A percentile compares a stretch with the other conserved stretches of the same genome.
Evolutionary conservation across 371 early-diverging fungal genomes (phyloP).

Genomic region (Lichtheimia ramosa): DNA sequence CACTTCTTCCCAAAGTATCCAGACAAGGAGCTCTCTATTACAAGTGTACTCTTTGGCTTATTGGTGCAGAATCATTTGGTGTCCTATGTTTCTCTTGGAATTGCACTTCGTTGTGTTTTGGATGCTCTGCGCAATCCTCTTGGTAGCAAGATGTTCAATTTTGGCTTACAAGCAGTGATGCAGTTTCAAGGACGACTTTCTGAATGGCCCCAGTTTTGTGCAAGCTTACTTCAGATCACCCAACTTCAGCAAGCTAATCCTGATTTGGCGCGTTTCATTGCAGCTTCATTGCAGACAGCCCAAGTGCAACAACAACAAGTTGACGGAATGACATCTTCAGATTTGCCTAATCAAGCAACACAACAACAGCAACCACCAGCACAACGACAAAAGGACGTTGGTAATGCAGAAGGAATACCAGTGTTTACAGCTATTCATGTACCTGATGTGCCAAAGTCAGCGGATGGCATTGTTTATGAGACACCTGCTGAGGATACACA

Average conservation of each 20-base stretch:
- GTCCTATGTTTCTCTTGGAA: constrained; percentile 72
- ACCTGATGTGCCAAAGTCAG: constrained; percentile 23
- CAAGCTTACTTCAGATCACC: constrained; percentile 77
- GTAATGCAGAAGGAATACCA: not conserved
- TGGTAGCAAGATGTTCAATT: constrained; percentile 84
- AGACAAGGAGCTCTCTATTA: constrained; percentile 85
- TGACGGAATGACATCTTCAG: not conserved
- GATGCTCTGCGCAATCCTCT: constrained; percentile 82
- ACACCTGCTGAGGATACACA: constrained; percentile 74
- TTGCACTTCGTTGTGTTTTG: constrained; percentile 84
- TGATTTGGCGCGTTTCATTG: constrained; percentile 63
- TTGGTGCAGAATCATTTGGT: constrained; percentile 86
- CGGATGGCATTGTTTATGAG: constrained; percentile 44
- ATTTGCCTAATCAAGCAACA: constrained; percentile 3
- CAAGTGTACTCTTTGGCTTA: constrained; percentile 87
- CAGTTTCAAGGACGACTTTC: constrained; percentile 84
- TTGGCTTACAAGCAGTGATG: constrained; percentile 84
- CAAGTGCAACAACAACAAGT: constrained; percentile 11
- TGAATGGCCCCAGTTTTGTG: constrained; percentile 91
- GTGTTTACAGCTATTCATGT: constrained; percentile 61
- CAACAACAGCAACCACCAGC: constrained; percentile 1
- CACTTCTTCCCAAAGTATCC: constrained; percentile 93
- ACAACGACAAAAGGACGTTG: not conserved
- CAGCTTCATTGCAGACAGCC: constrained; percentile 33
- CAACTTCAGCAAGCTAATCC: constrained; percentile 79